Evolutionary conservation across 352 stramenopile genomes (phyloP).

Genomic region (Globisporangium barbulae): DNA sequence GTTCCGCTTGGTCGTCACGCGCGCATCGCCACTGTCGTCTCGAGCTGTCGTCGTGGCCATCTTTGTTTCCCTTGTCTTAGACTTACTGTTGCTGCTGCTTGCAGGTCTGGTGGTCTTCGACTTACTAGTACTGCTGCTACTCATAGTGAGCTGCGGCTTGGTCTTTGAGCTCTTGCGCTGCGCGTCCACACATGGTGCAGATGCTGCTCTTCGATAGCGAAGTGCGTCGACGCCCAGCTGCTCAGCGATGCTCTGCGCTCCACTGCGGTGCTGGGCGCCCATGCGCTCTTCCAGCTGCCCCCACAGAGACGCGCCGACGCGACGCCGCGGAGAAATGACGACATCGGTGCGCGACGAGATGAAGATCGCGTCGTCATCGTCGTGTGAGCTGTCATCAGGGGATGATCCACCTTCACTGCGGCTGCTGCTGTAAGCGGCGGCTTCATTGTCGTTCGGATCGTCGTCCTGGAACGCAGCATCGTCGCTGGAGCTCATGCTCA

Average conservation of each 20-base stretch:
- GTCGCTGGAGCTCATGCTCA: constrained; percentile 3
- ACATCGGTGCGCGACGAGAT: constrained; percentile 59
- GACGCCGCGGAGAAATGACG: constrained; percentile 50
- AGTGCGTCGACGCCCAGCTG: background rate
- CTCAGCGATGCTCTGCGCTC: constrained; percentile 11
- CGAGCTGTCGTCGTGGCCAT: background rate
- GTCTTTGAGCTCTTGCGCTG: background rate
- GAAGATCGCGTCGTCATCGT: constrained; percentile 47
- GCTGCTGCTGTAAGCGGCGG: background rate
- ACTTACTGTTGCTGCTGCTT: background rate
- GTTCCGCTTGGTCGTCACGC: background rate
- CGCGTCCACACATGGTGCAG: background rate
- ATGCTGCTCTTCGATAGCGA: background rate
- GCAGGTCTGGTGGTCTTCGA: background rate
- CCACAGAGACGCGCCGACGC: constrained; percentile 16
- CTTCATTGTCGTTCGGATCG: background rate
- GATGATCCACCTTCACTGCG: background rate
- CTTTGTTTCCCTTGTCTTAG: background rate
- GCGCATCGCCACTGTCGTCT: background rate
- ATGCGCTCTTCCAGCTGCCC: constrained; percentile 10
- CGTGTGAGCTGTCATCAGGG: constrained; percentile 1
- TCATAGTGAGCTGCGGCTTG: background rate
- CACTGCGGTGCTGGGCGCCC: background rate
- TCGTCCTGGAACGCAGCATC: background rate
- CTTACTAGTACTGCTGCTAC: constrained; percentile 1